Evolutionary conservation across 257 asterid genomes (phyloP).

Genomic region (Apocynum venetum): DNA sequence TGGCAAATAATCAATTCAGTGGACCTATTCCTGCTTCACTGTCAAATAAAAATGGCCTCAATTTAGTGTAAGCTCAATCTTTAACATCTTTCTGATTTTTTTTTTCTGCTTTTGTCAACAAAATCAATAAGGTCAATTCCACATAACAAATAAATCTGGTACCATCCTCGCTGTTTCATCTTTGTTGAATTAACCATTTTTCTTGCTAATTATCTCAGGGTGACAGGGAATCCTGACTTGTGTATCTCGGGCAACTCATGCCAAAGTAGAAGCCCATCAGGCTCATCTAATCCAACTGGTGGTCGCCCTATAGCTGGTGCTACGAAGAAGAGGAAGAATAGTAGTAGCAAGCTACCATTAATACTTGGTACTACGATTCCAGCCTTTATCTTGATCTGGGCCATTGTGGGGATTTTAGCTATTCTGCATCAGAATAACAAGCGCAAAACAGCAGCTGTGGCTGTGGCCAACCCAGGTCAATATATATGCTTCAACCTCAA

Average conservation of each 20-base stretch:
- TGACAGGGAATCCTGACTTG: slow-evolving; percentile 45
- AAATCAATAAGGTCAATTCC: too few relatives aligned
- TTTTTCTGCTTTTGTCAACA: too few relatives aligned
- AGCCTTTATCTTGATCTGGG: slow-evolving; percentile 28
- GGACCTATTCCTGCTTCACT: slow-evolving; percentile 55
- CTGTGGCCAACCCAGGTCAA: background rate
- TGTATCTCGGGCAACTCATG: slow-evolving; percentile 44
- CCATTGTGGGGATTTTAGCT: slow-evolving; percentile 18
- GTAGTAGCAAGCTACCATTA: slow-evolving; percentile 21
- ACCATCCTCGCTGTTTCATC: too few relatives aligned
- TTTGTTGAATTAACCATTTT: background rate
- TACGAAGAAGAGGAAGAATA: slow-evolving; percentile 15
- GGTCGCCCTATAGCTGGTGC: background rate
- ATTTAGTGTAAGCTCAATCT: slow-evolving; percentile 35
- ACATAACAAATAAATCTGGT: too few relatives aligned
- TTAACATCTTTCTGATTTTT: background rate
- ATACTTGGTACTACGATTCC: slow-evolving; percentile 37
- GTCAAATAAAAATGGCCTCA: slow-evolving; percentile 32
- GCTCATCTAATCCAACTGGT: slow-evolving; percentile 4
- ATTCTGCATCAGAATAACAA: slow-evolving; percentile 12
- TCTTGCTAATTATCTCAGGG: slow-evolving; percentile 21
- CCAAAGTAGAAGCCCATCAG: slow-evolving; percentile 14
- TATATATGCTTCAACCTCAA: too few relatives aligned
- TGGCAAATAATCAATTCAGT: slow-evolving; percentile 45
- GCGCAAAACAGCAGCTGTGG: slow-evolving; percentile 13